Evolutionary conservation across 2,329 filamentous ascomycete genomes (phyloP).

Genomic region (Incumbomyces delicatus): DNA sequence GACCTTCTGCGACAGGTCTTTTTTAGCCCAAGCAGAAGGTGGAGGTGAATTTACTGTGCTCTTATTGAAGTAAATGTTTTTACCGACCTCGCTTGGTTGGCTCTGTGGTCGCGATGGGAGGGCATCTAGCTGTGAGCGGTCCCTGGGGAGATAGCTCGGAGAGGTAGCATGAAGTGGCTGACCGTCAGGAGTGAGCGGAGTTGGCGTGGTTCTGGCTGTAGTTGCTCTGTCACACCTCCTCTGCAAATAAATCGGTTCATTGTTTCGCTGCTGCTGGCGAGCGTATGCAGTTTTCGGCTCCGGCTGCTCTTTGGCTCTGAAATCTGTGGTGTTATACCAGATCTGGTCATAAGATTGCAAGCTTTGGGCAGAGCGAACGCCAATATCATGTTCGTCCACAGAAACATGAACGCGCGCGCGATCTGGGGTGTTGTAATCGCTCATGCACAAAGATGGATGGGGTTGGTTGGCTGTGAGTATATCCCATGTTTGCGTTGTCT

Average conservation of each 20-base stretch:
- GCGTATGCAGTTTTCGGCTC: background rate
- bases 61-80: too few relatives aligned
- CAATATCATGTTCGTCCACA: background rate
- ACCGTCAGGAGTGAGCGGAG: background rate
- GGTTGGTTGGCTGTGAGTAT: background rate
- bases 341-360: conserved; percentile 1
- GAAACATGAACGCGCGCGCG: background rate
- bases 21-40: too few relatives aligned
- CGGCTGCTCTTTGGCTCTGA: background rate
- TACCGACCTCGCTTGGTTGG: too few relatives aligned
- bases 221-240: too few relatives aligned
- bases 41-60: too few relatives aligned
- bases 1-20: too few relatives aligned
- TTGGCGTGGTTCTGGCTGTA: background rate
- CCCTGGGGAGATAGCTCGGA: background rate
- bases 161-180: background rate
- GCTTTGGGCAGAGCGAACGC: background rate
- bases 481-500: background rate
- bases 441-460: background rate
- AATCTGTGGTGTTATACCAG: background rate
- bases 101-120: too few relatives aligned
- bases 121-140: background rate
- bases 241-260: background rate
- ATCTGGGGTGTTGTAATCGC: background rate
- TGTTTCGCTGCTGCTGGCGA: background rate